Base-by-base conservation (phyloP, 2,329 filamentous ascomycete species). In the Microdochium bolleyi region DNA sequence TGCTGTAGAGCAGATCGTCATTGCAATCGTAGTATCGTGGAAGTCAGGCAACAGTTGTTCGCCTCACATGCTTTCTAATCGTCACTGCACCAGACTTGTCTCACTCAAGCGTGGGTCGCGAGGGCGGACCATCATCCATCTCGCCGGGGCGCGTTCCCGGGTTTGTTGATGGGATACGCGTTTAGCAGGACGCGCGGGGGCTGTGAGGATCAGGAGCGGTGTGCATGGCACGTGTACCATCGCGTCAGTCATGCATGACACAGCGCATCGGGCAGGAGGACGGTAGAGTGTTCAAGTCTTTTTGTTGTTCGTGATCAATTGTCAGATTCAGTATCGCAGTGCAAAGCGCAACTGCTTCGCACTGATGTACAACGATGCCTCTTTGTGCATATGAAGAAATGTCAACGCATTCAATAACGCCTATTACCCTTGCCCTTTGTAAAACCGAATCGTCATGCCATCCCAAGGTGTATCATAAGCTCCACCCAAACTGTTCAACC, bases 361-460 rank as follows among this genome's bases (percentile, higher is more conserved):
- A 67, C 70, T 72, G 69, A 70, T 72, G 68, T 72, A 73, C 70
- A 72, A 65, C 62, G 62, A 63, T 64, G 65, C 58, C 54, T 57
- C 32, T 53, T 51, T 51, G 44, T 51, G 44, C 51, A 49, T 59
- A 57, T 57, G 56, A 52, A 46, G 51, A 58, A 61, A 70, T 68
- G 69, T 57, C 67, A 71, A 70, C 65, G 65, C 66, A 65, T 58
- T 60, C 60, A 62, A 64, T 60, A 73, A 73, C 70, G 70, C 70
- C 70, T 58, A 65, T 67, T 69, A 67, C 59, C 67, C 62, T 59
- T 65, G 63, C 67, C 66, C 67, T 68, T 62, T 70, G 67, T 61
- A 62, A 61, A 64, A 62, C 64, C 64, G 64, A 62, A 58, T 68
- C 68, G 60, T 70, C 69, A 70, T 68, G 64, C 64, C 67, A 67